Evolutionary conservation across 345 rosid genomes (phyloP).

Genomic region (Stellera chamaejasme): DNA sequence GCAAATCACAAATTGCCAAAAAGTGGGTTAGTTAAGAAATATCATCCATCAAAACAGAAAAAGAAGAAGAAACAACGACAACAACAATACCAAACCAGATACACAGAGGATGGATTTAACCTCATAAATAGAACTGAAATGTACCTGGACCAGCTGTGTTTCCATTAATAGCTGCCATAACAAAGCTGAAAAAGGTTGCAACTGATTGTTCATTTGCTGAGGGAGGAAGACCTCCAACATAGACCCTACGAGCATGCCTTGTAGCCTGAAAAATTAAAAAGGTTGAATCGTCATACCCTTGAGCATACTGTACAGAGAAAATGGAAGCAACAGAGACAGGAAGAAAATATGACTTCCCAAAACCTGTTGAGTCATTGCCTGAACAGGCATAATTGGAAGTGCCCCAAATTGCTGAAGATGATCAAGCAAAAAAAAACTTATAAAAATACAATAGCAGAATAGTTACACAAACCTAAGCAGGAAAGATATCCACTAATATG

Average conservation of each 20-base stretch:
- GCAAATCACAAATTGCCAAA: constrained; percentile 4
- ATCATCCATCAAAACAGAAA: no score
- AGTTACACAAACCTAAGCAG: no score
- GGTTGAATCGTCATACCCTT: neutral
- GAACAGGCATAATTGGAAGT: constrained; percentile 81
- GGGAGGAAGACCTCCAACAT: constrained; percentile 93
- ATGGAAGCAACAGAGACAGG: constrained; percentile 10
- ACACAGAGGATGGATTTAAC: neutral
- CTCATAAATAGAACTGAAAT: neutral
- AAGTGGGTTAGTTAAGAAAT: neutral
- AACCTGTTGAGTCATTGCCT: constrained; percentile 99
- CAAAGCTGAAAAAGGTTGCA: constrained; percentile 82
- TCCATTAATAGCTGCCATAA: constrained; percentile 95
- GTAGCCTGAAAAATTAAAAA: constrained; percentile 52
- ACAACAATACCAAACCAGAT: neutral
- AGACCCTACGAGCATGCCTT: constrained; percentile 94
- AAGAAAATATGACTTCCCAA: constrained; percentile 2
- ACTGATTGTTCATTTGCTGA: constrained; percentile 95
- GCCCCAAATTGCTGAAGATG: constrained; percentile 57
- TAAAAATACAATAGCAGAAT: neutral
- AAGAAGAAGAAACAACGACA: neutral
- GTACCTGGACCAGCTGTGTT: constrained; percentile 89
- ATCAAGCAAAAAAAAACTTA: constrained; percentile 15
- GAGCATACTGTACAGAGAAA: no score
- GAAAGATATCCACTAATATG: no score